Percentiles rank a stretch among this genome's conserved stretches.
Evolutionary conservation across 495 filamentous ascomycete genomes (phyloP).

Genomic region (Xylaria bambusicola): DNA sequence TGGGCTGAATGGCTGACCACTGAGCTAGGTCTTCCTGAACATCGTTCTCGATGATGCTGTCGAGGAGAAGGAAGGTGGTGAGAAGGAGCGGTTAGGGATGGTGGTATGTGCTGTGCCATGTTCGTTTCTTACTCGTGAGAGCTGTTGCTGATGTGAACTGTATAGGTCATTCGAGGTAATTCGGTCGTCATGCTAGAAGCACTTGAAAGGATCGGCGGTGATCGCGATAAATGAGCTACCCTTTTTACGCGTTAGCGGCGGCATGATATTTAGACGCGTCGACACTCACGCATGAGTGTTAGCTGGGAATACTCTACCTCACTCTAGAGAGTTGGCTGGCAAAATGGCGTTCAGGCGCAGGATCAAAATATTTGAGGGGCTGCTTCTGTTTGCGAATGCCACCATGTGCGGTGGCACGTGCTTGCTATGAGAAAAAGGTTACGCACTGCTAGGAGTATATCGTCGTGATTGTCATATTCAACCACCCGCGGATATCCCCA

Average conservation of each 20-base stretch:
- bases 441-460: constrained; percentile 1
- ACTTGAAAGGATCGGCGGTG: constrained; percentile 58
- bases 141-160: constrained; percentile 1
- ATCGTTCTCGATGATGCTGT: constrained; percentile 98
- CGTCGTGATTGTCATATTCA: neutral
- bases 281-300: constrained; percentile 1
- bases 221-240: constrained; percentile 36
- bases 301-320: constrained; percentile 10
- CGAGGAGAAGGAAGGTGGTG: constrained; percentile 88
- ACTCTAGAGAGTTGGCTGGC: constrained; percentile 1
- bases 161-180: constrained; percentile 80
- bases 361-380: constrained; percentile 7
- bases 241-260: neutral
- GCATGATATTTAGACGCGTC: constrained; percentile 1
- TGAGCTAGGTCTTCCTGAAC: constrained; percentile 87
- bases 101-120: constrained; percentile 61
- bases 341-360: constrained; percentile 20
- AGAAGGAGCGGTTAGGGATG: constrained; percentile 91
- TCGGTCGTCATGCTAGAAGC: constrained; percentile 96
- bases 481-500: constrained; percentile 3
- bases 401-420: neutral
- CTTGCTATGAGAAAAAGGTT: neutral
- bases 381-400: constrained; percentile 1
- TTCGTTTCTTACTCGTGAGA: neutral
- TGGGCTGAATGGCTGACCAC: neutral